Percentiles rank a stretch among this genome's conserved stretches.
These are phyloP conservation scores for Arabidopsis hybrid DNA, from an alignment of 441 rosid species.

Conservation along the genomic window DNA sequence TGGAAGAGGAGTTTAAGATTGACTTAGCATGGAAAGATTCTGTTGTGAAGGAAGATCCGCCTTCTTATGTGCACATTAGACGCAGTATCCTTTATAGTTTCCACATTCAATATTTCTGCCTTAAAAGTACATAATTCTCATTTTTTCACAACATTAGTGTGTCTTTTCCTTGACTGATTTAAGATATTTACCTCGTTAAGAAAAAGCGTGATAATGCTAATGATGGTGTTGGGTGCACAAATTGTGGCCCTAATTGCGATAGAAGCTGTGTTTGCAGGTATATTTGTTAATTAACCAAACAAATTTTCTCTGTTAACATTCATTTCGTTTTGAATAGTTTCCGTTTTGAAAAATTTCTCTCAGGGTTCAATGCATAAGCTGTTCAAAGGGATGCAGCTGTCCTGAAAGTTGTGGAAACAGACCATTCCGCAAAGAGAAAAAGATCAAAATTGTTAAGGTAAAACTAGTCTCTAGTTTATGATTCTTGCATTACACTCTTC, in stretches of 20 bases:
- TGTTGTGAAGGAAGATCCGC: constrained; percentile 68
- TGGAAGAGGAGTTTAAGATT: constrained; percentile 88
- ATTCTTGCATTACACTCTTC: constrained; percentile 6
- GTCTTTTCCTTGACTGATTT: constrained; percentile 55
- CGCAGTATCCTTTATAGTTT: constrained; percentile 84
- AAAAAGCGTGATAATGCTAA: constrained; percentile 76
- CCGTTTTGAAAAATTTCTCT: background rate
- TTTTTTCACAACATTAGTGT: constrained; percentile 3
- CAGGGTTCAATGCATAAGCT: constrained; percentile 93
- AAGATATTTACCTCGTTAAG: constrained; percentile 89
- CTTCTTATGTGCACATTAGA: constrained; percentile 89
- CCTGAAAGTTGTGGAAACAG: constrained; percentile 86
- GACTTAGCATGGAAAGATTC: constrained; percentile 68
- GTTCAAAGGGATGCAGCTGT: constrained; percentile 89
- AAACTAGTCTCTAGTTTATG: constrained; percentile 19
- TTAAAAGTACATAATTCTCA: background rate
- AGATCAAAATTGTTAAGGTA: constrained; percentile 84
- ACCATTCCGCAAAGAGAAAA: constrained; percentile 94
- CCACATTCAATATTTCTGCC: background rate
- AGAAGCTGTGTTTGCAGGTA: constrained; percentile 96
- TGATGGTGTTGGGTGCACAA: constrained; percentile 84
- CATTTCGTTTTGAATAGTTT: background rate
- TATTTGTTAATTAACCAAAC: background rate
- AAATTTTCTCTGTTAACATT: constrained; percentile 15
- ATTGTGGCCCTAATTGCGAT: constrained; percentile 74